Evolutionary conservation across 1,139 yeast genomes (phyloP).

Genomic region (Suhomyces taliae): DNA sequence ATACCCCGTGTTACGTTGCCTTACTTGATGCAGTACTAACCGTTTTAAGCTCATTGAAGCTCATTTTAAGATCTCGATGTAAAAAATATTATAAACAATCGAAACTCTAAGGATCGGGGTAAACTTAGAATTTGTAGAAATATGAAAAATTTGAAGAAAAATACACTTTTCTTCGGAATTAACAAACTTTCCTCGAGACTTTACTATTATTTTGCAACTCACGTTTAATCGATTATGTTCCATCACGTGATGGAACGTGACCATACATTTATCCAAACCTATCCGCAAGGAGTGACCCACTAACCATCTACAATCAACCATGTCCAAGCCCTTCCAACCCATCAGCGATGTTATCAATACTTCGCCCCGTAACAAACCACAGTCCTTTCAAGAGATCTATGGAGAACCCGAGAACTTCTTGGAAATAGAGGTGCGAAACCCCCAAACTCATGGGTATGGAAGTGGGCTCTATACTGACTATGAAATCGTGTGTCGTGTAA

Average conservation of each 20-base stretch:
- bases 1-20: no score
- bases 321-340: constrained; percentile 49
- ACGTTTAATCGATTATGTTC: no score
- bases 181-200: no score
- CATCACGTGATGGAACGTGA: constrained; percentile 5
- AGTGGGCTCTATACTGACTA: constrained; percentile 82
- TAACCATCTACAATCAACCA: constrained; percentile 10
- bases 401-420: constrained; percentile 94
- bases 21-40: no score
- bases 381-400: constrained; percentile 78
- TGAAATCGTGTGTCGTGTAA: constrained; percentile 75
- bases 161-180: no score
- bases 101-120: no score
- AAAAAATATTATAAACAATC: no score
- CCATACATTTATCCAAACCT: background rate
- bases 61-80: no score
- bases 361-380: constrained; percentile 47
- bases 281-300: background rate
- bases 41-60: no score
- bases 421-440: constrained; percentile 81
- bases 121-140: no score
- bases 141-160: no score
- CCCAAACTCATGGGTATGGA: constrained; percentile 75
- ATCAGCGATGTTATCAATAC: constrained; percentile 46
- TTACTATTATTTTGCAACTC: no score